Conservation (phyloP, 495 filamentous ascomycete genomes). For the Aspergillus affinis region DNA sequence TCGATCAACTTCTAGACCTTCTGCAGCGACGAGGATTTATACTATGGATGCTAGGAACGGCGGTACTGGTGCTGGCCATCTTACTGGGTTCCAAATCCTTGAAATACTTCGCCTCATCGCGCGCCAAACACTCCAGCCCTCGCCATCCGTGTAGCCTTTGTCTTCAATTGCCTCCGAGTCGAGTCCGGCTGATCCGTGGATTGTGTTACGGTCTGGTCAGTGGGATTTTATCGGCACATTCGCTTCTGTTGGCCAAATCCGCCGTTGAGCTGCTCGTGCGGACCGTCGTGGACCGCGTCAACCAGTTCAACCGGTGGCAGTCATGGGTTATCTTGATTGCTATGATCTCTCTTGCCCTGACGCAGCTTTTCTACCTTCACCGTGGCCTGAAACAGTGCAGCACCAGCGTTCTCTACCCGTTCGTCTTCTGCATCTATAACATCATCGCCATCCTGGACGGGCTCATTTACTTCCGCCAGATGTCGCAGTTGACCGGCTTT, state of each 20-base stretch:
- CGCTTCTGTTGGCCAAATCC: slow-evolving; percentile 90
- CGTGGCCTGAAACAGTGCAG: slow-evolving; percentile 90
- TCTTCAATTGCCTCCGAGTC: slow-evolving; percentile 32
- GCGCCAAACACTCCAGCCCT: slow-evolving; percentile 30
- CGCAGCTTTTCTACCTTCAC: slow-evolving; percentile 94
- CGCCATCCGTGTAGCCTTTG: slow-evolving; percentile 46
- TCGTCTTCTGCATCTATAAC: slow-evolving; percentile 99
- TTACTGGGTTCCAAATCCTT: slow-evolving; percentile 57
- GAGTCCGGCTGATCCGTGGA: slow-evolving; percentile 78
- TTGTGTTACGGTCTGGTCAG: slow-evolving; percentile 87
- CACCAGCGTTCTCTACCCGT: slow-evolving; percentile 93
- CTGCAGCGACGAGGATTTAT: slow-evolving; percentile 75
- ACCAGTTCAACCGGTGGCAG: slow-evolving; percentile 97
- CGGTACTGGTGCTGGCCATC: slow-evolving; percentile 67
- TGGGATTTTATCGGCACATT: slow-evolving; percentile 92
- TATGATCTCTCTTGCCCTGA: slow-evolving; percentile 78
- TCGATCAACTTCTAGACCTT: slow-evolving; percentile 77
- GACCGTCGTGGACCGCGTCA: slow-evolving; percentile 80
- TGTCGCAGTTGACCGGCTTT: slow-evolving; percentile 68
- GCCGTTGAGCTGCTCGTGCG: slow-evolving; percentile 95
- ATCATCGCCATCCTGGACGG: slow-evolving; percentile 98
- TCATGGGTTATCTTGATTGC: slow-evolving; percentile 91
- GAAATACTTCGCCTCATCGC: slow-evolving; percentile 49
- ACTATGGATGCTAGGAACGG: slow-evolving; percentile 85
- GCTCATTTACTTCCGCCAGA: slow-evolving; percentile 93